Evolutionary conservation across 2,329 filamentous ascomycete genomes (phyloP), one percentile per base, ranked within the genome.

Genomic region (Exophiala dermatitidis): DNA sequence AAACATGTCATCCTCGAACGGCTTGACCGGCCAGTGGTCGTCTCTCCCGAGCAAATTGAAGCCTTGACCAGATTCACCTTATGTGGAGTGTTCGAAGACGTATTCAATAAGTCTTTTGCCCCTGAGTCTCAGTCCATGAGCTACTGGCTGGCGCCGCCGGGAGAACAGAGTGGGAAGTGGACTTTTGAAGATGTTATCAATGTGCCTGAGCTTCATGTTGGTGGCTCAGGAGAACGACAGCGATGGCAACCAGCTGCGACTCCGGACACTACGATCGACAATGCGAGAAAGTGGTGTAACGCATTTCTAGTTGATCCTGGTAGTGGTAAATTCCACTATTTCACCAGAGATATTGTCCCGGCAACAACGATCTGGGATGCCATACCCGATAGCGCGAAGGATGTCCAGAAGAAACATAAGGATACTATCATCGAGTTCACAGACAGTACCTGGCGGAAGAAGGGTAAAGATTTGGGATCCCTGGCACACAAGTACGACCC

Each of bases 101-200:
- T 96, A 0, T 97, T 95, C 72, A 91, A 90, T 68, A 98, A 98
- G 67, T 76, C 77, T 2, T 98, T 88, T 63, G 82, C 86, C 46
- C 73, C 79, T 0, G 75, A 82, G 10, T 62, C 74, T 0, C 69
- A 76, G 0, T 81, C 84, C 30, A 78, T 95, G 66, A 85, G 90
- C 0, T 98, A 96, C 68, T 95, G 90, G 73, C 65, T 96, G 9
- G 86, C 83, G 0, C 91, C 93, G 46, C 49, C 50, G 3, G 9
- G 8, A n/a, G 12, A 26, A 4, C 12, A 38, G 4, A 33, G 33
- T 12, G 31, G 28, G 4, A 33, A 43, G 10, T 12, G 19, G 4
- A 32, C 50, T 4, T 48, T 54, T 40, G 47, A 59, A 28, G 29
- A 52, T 7, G 12, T 61, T 12, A 53, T 62, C 29, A 44, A 63